Evolutionary conservation across 2,329 filamentous ascomycete species (phyloP), one percentile per base, ranked within the genome.

Genomic region (Ceratocystiopsis minuta): DNA sequence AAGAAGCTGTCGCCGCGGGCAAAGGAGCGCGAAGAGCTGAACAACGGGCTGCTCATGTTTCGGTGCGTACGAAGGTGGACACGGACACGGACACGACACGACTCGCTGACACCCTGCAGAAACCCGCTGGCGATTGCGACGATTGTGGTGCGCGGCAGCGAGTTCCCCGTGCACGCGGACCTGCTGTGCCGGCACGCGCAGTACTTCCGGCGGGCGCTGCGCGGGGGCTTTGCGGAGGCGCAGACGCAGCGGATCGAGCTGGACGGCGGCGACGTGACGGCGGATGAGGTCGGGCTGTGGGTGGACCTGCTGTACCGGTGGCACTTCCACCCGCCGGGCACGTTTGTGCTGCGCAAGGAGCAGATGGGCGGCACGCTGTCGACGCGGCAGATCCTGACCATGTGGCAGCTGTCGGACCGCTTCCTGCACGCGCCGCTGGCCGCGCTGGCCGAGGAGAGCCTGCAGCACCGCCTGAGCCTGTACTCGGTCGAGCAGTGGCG

Each of bases 371-470:
- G 49, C 43, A 49, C 46, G 34, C 43, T 51, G 34, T 51, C 49
- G 6, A 51, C 49, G 7, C 46, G 44, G 40, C 44, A 46, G 45
- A 45, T 53, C 28, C 35, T 53, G 34, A 44, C 38, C n/a, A 44
- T 53, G 15, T 53, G 51, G 51, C 42, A 45, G 37, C 43, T 52
- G 2, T 44, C 46, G 7, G 43, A 47, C 42, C 48, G 48, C n/a
- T 50, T 52, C 33, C 37, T 48, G 43, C 43, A 46, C 42, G 16
- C 16, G 6, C 37, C 32, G 16, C 15, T 52, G 16, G 36, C 38
- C 3, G 18, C 24, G 12, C 32, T 50, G 6, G 42, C 40, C 34
- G 41, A 50, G 36, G 50, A 52, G 41, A 51, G 49, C 45, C 44
- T 51, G 24, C 43, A 48, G 34, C 47, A 51, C 43, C 49, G 47